phyloP scores from a whole-genome alignment of 306 rosid species.

The Cicer judaicum region DNA sequence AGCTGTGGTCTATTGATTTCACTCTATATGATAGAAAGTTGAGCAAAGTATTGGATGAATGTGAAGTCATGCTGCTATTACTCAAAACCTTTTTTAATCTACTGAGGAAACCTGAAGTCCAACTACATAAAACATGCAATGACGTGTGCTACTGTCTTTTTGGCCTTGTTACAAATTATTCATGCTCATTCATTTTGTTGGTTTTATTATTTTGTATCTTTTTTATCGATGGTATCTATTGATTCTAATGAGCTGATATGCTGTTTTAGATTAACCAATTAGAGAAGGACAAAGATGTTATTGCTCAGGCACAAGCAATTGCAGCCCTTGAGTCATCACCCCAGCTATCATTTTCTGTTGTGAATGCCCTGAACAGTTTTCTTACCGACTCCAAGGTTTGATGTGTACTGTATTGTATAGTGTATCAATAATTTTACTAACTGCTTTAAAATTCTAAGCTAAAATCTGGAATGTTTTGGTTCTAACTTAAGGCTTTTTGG shows the following conservation, averaged over 20 bases:
- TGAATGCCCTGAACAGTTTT: constrained; percentile 85
- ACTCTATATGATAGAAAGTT: neutral
- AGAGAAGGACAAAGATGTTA: constrained; percentile 97
- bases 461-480: constrained; percentile 46
- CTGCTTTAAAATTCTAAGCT: constrained; percentile 27
- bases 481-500: constrained; percentile 77
- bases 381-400: constrained; percentile 88
- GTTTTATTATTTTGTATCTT: constrained; percentile 21
- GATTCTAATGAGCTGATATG: constrained; percentile 43
- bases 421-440: neutral
- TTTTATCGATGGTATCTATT: constrained; percentile 35
- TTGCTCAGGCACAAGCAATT: constrained; percentile 95
- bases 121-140: constrained; percentile 20
- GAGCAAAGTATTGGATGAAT: neutral
- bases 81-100: constrained; percentile 3
- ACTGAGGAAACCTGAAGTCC: neutral
- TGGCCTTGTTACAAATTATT: constrained; percentile 5
- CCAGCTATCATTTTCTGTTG: constrained; percentile 81
- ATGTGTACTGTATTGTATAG: constrained; percentile 25
- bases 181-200: constrained; percentile 30
- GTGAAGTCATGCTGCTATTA: neutral
- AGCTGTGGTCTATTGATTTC: constrained; percentile 3
- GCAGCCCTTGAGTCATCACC: constrained; percentile 78
- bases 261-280: constrained; percentile 85
- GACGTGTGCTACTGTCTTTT: constrained; percentile 13